These are phyloP conservation scores for Trichoderma asperelloides DNA, from an alignment of 495 filamentous ascomycete genomes.

Conservation along the genomic window DNA sequence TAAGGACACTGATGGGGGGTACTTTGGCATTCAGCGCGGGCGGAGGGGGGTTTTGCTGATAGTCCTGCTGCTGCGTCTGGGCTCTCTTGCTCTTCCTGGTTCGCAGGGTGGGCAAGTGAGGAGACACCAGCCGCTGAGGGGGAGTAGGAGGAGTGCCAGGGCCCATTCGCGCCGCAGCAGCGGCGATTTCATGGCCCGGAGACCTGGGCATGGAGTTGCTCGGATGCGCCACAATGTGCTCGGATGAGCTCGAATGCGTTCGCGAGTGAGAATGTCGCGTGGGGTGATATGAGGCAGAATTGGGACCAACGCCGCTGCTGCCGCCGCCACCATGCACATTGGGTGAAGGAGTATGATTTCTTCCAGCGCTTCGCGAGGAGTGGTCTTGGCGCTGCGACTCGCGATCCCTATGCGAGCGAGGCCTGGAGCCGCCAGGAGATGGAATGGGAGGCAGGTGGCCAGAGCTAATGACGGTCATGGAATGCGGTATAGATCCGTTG, in stretches of 20 bases:
- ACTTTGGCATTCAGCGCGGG: constrained; percentile 65
- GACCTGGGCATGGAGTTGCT: not conserved
- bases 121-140: constrained; percentile 55
- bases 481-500: constrained; percentile 26
- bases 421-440: constrained; percentile 62
- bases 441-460: constrained; percentile 75
- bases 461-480: constrained; percentile 72
- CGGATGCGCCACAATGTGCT: constrained; percentile 18
- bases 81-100: constrained; percentile 45
- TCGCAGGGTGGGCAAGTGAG: constrained; percentile 34
- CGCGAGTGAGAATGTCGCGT: constrained; percentile 22
- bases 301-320: not conserved
- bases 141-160: constrained; percentile 32
- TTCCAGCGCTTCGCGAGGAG: not conserved
- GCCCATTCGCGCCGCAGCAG: constrained; percentile 32
- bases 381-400: not conserved
- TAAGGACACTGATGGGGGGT: constrained; percentile 93
- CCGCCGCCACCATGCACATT: constrained; percentile 40
- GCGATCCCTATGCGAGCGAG: constrained; percentile 28
- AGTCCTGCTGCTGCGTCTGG: constrained; percentile 1
- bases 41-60: constrained; percentile 41
- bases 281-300: not conserved
- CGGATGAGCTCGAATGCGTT: constrained; percentile 45
- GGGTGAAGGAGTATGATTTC: constrained; percentile 51
- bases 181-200: constrained; percentile 43